Conservation (phyloP, 805 yeast species). For the Myxozyma neotropica region DNA sequence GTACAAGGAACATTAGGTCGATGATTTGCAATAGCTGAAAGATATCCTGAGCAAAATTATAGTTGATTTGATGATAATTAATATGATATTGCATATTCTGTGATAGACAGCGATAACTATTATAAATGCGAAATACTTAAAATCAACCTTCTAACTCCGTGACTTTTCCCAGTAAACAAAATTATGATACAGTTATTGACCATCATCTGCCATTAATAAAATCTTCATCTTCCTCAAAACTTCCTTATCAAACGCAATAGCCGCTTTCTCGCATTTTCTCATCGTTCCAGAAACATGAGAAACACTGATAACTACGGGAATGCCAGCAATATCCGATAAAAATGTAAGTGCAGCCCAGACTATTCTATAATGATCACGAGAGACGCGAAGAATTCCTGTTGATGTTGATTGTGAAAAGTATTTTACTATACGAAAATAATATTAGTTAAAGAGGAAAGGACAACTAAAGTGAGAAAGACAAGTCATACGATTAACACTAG, state of each 20-base stretch:
- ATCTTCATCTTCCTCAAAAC: neutral
- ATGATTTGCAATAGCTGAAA: neutral
- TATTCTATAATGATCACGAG: conserved; percentile 61
- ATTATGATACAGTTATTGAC: too few relatives aligned
- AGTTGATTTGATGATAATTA: too few relatives aligned
- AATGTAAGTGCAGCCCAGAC: conserved; percentile 65
- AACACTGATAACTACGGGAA: conserved; percentile 58
- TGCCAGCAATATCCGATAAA: conserved; percentile 52
- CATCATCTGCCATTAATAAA: neutral
- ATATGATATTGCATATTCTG: too few relatives aligned
- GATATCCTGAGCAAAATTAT: too few relatives aligned
- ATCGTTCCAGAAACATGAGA: conserved; percentile 84
- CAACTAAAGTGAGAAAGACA: too few relatives aligned
- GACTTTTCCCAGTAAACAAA: too few relatives aligned
- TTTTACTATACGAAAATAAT: conserved; percentile 49
- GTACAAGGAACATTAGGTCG: too few relatives aligned
- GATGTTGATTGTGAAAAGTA: conserved; percentile 81
- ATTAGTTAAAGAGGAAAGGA: neutral
- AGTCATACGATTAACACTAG: conserved; percentile 52
- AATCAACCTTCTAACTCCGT: too few relatives aligned
- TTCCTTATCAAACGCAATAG: conserved; percentile 47
- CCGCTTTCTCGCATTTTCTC: conserved; percentile 66
- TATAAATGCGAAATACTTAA: too few relatives aligned
- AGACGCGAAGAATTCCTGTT: conserved; percentile 80
- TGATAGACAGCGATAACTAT: too few relatives aligned